These are phyloP conservation scores for Ogataea corticis DNA, from an alignment of 805 yeast genomes.

Conservation along the genomic window DNA sequence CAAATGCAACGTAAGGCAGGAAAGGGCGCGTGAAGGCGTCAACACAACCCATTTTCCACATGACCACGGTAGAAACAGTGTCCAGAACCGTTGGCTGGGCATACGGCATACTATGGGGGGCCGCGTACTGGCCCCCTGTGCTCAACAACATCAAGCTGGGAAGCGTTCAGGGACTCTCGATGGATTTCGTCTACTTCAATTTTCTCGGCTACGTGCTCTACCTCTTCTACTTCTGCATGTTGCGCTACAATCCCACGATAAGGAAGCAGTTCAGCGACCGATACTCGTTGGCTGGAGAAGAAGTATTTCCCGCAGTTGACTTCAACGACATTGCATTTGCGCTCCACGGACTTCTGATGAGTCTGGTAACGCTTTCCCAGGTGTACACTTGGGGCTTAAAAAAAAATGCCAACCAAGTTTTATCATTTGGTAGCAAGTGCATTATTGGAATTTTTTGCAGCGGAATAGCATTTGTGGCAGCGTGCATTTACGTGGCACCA, in stretches of 20 bases:
- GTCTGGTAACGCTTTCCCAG: conserved; percentile 19
- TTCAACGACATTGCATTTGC: conserved; percentile 26
- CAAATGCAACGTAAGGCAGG: too few species aligned
- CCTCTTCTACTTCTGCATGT: conserved; percentile 18
- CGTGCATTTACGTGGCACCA: conserved; percentile 6
- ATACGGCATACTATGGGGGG: conserved; percentile 24
- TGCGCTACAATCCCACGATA: conserved; percentile 19
- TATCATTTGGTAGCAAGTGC: conserved; percentile 14
- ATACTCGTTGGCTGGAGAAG: conserved; percentile 8
- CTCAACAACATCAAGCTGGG: conserved; percentile 19
- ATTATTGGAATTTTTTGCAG: background rate
- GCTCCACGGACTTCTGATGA: conserved; percentile 18
- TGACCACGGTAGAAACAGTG: background rate
- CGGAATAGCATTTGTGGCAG: conserved; percentile 1
- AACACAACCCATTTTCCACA: too few species aligned
- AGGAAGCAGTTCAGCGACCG: conserved; percentile 21
- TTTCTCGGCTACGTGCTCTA: conserved; percentile 24
- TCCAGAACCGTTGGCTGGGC: conserved; percentile 20
- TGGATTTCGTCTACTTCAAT: conserved; percentile 26
- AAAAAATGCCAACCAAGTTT: conserved; percentile 18
- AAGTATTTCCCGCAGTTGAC: conserved; percentile 18
- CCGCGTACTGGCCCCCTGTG: conserved; percentile 26
- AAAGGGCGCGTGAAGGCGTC: too few species aligned
- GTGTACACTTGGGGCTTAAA: conserved; percentile 24
- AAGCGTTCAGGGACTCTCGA: conserved; percentile 26